Percentiles rank a stretch among this genome's conserved stretches.
Conservation (phyloP, 2,329 filamentous ascomycete species). For the Fusarium torulosum region DNA sequence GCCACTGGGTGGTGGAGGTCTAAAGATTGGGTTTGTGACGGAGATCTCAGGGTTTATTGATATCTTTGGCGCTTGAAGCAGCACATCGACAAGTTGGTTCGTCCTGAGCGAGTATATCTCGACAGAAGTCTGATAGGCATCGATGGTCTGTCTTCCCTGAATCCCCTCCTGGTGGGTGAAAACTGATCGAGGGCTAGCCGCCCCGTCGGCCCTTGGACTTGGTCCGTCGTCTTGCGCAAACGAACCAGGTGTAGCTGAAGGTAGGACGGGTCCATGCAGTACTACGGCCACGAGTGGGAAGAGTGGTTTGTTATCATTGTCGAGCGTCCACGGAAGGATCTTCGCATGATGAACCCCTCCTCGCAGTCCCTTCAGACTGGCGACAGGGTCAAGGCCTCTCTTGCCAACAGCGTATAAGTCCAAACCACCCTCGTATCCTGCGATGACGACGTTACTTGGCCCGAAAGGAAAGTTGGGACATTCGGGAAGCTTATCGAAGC, state of each 20-base stretch:
- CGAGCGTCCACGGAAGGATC: constrained; percentile 77
- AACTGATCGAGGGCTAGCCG: constrained; percentile 58
- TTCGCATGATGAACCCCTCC: constrained; percentile 87
- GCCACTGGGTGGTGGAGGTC: constrained; percentile 77
- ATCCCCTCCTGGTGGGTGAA: constrained; percentile 55
- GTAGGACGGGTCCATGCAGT: constrained; percentile 79
- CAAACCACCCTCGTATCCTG: constrained; percentile 84
- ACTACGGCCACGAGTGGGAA: constrained; percentile 84
- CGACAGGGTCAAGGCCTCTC: constrained; percentile 76
- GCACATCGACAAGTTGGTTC: constrained; percentile 76
- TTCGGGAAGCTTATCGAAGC: constrained; percentile 79
- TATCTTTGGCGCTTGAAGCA: constrained; percentile 77
- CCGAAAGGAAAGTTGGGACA: constrained; percentile 54
- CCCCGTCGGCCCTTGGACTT: constrained; percentile 58
- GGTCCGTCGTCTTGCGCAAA: constrained; percentile 54
- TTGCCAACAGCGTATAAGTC: constrained; percentile 81
- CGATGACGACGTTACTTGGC: constrained; percentile 75
- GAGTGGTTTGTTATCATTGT: constrained; percentile 64
- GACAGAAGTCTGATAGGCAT: constrained; percentile 85
- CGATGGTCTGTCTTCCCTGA: constrained; percentile 58
- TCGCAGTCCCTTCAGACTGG: constrained; percentile 79
- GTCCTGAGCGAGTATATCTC: constrained; percentile 88
- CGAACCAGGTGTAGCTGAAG: constrained; percentile 54
- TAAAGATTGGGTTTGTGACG: constrained; percentile 72
- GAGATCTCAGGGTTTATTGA: constrained; percentile 67